These are phyloP conservation scores for Xerocomellus chrysenteron DNA, from an alignment of 768 basidiomycete genomes.

Conservation along the genomic window DNA sequence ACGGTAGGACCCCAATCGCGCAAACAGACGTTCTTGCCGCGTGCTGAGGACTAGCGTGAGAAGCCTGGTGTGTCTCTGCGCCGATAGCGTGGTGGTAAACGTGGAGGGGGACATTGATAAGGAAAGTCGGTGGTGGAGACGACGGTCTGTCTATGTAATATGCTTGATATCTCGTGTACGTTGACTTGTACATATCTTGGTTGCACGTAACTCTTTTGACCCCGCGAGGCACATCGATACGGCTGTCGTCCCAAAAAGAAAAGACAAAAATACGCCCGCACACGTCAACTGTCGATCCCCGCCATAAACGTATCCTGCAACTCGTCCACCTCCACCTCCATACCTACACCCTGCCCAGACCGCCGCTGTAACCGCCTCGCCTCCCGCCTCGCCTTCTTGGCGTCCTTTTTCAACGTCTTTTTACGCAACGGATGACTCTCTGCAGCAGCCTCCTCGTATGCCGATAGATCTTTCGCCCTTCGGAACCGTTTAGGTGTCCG, in stretches of 20 bases:
- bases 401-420: conserved; percentile 58
- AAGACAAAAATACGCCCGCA: background rate
- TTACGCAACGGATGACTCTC: conserved; percentile 50
- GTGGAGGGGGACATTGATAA: background rate
- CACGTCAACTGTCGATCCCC: conserved; percentile 16
- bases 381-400: conserved; percentile 60
- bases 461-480: conserved; percentile 51
- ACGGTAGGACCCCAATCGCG: conserved; percentile 32
- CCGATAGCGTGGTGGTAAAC: background rate
- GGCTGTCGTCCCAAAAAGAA: too few species aligned
- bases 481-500: conserved; percentile 59
- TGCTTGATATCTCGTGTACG: too few species aligned
- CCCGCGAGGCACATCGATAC: too few species aligned
- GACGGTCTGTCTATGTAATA: too few species aligned
- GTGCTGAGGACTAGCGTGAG: background rate
- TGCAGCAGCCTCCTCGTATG: conserved; percentile 51
- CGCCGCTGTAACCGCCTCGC: conserved; percentile 31
- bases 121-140: too few species aligned
- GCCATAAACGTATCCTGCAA: conserved; percentile 26
- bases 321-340: conserved; percentile 32
- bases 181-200: too few species aligned
- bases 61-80: conserved; percentile 9
- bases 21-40: conserved; percentile 8
- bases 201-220: too few species aligned
- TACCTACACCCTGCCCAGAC: background rate